Percentiles rank a stretch among this genome's conserved stretches.
These are phyloP conservation scores for Nothopassalora personata DNA, from an alignment of 2,329 filamentous ascomycete species.

Conservation along the genomic window DNA sequence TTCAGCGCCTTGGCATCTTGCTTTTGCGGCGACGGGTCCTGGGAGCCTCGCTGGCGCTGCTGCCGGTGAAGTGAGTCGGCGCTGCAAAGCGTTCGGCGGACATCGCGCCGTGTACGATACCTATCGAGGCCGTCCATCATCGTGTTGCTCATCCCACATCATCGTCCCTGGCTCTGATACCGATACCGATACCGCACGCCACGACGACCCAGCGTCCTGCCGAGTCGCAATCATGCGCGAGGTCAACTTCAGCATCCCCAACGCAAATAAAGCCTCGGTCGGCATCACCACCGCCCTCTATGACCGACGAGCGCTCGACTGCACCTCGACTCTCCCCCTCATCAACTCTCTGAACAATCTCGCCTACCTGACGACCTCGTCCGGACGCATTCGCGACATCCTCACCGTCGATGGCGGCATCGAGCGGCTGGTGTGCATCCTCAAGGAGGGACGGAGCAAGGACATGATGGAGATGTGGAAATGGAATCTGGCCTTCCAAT, in stretches of 20 bases:
- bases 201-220: constrained; percentile 5
- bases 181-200: background rate
- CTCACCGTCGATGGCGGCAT: constrained; percentile 98
- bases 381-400: constrained; percentile 93
- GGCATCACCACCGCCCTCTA: constrained; percentile 98
- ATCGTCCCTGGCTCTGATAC: background rate
- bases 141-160: background rate
- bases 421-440: constrained; percentile 90
- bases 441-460: constrained; percentile 94
- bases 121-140: background rate
- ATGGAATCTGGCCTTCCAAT: constrained; percentile 98
- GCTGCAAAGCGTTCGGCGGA: background rate
- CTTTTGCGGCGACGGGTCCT: constrained; percentile 1
- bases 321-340: constrained; percentile 91
- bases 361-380: constrained; percentile 95
- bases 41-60: background rate
- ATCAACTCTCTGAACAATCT: constrained; percentile 99
- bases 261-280: constrained; percentile 98
- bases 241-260: constrained; percentile 98
- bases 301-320: constrained; percentile 93
- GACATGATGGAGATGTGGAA: constrained; percentile 99
- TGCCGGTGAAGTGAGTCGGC: constrained; percentile 1
- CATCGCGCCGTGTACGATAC: background rate
- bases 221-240: constrained; percentile 75
- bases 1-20: background rate